Percentiles rank a stretch among this genome's conserved stretches.
These are phyloP conservation scores for Lasiodiplodia hormozganensis DNA, from an alignment of 2,329 filamentous ascomycete genomes.

Conservation along the genomic window DNA sequence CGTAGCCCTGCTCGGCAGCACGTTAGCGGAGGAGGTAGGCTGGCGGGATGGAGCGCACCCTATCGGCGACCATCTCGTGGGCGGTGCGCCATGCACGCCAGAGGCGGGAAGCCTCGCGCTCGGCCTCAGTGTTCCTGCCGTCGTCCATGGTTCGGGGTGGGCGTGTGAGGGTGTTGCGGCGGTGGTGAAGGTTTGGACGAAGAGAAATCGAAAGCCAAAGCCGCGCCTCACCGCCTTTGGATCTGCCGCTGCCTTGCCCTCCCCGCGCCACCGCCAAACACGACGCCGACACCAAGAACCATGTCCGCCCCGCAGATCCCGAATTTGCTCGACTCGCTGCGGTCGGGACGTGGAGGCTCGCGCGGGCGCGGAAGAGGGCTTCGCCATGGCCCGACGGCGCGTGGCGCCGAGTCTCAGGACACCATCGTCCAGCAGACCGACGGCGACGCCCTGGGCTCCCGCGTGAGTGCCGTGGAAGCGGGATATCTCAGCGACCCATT, in stretches of 20 bases:
- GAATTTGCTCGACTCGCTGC: constrained; percentile 71
- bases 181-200: constrained; percentile 24
- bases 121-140: constrained; percentile 26
- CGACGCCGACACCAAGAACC: constrained; percentile 31
- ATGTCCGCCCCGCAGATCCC: constrained; percentile 81
- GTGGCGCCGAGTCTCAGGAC: constrained; percentile 61
- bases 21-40: constrained; percentile 1
- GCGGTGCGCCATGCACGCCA: constrained; percentile 95
- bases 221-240: constrained; percentile 39
- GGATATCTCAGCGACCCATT: constrained; percentile 87
- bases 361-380: constrained; percentile 56
- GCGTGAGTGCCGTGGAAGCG: constrained; percentile 83
- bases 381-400: constrained; percentile 25
- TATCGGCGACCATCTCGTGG: constrained; percentile 92
- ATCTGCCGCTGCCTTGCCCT: constrained; percentile 24
- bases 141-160: constrained; percentile 33
- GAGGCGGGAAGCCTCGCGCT: constrained; percentile 63
- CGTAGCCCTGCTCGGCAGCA: constrained; percentile 74
- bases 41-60: constrained; percentile 64
- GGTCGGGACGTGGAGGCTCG: constrained; percentile 54
- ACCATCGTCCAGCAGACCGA: constrained; percentile 86
- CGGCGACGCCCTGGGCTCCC: constrained; percentile 85
- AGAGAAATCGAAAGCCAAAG: constrained; percentile 30
- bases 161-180: constrained; percentile 1
- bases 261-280: neutral